Evolutionary conservation across 163 green algal genomes (phyloP), one percentile per base, ranked within the genome.

Genomic region (Picocystis sp.): DNA sequence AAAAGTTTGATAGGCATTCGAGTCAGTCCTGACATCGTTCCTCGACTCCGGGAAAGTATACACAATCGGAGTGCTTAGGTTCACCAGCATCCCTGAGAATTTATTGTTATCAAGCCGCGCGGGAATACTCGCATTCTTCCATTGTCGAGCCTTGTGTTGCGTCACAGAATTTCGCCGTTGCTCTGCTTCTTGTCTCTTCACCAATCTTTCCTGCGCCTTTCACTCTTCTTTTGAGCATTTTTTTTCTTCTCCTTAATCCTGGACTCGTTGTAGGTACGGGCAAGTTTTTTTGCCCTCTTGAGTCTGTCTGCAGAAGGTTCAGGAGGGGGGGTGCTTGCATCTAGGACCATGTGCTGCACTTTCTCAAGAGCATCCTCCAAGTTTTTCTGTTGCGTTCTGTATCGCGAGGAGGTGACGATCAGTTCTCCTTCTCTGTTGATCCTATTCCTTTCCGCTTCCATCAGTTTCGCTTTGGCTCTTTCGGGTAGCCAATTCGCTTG

Each of bases 201-300:
- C 47, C 47, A 54, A 23, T 54, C 47, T 23, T 54, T 54, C 19
- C 47, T 54, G 25, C 47, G 35, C 13, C 47, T 54, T 35, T 54
- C 47, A 21, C 41, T 54, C 17, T 54, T 54, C 19, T 54, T 54
- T 35, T 45, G 35, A 6, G 47, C 34, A 14, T 54, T 33, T 8
- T 54, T 54, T 8, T 54, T 54, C 47, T 54, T 54, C 3, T 23
- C 19, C 25, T 54, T 35, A 6, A 54, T 33, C 47, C 47, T 24
- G 9, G 35, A 45, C 47, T 54, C 47, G 13, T 54, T 54, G 47
- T 15, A 33, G 25, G 35, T 13, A 33, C 47, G 35, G 5, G 38
- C 25, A 11, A 45, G 35, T 35, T 54, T 54, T 14, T 54, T 54
- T 19, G 38, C 41, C 47, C 41, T 54, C 47, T 54, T 54, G 9